phyloP scores from a whole-genome alignment of 148 eudicot genomes.

The Linanthus parryae region DNA sequence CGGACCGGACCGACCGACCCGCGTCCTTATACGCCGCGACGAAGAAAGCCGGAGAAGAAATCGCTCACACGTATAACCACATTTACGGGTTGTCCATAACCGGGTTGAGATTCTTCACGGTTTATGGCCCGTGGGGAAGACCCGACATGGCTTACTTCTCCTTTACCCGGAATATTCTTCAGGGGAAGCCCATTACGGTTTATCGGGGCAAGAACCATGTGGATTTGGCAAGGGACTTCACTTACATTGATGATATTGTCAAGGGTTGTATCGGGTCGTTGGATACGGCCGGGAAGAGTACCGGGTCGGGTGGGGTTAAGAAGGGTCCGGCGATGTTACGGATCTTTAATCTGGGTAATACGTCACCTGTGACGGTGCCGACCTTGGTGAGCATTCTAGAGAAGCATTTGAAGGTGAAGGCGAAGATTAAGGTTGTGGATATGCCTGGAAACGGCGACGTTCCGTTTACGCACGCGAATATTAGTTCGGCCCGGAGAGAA shows the following conservation, averaged over 20 bases:
- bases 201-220: conserved; percentile 6
- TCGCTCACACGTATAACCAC: conserved; percentile 8
- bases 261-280: conserved; percentile 7
- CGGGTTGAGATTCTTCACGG: conserved; percentile 8
- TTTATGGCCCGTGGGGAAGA: conserved; percentile 12
- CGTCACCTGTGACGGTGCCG: conserved; percentile 11
- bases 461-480: conserved; percentile 13
- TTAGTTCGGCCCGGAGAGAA: conserved; percentile 4
- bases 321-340: neutral
- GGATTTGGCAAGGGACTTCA: conserved; percentile 4
- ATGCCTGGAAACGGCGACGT: conserved; percentile 12
- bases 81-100: conserved; percentile 11
- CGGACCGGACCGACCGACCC: conserved; percentile 8
- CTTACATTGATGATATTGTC: conserved; percentile 9
- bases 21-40: conserved; percentile 9
- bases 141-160: conserved; percentile 12
- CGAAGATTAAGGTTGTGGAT: conserved; percentile 1
- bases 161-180: conserved; percentile 5
- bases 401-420: conserved; percentile 6
- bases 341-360: conserved; percentile 9
- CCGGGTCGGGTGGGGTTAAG: conserved; percentile 10
- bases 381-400: neutral
- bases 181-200: neutral
- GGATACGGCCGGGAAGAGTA: conserved; percentile 10
- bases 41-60: conserved; percentile 8